Evolutionary conservation across 1,284 basidiomycete species (phyloP).

Genomic region (Pisolithus thermaeus): DNA sequence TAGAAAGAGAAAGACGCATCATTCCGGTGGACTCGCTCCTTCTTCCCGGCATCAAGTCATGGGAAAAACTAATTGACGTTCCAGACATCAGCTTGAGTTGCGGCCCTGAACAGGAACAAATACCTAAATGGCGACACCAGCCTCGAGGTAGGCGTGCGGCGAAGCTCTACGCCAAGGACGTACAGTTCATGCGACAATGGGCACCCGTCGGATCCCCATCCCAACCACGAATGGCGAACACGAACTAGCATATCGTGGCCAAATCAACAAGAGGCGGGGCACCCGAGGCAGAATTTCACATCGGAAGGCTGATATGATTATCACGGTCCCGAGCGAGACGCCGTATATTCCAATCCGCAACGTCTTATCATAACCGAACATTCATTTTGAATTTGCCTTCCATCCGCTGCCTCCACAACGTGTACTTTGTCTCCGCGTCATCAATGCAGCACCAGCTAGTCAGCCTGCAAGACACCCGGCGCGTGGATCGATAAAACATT

Average conservation of each 20-base stretch:
- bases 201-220: constrained; percentile 23
- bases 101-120: constrained; percentile 28
- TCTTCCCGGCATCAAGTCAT: constrained; percentile 7
- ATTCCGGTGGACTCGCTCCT: constrained; percentile 6
- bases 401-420: constrained; percentile 14
- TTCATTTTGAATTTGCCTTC: constrained; percentile 17
- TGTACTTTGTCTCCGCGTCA: constrained; percentile 27
- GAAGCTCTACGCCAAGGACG: constrained; percentile 25
- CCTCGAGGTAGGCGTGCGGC: constrained; percentile 33
- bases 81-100: constrained; percentile 12
- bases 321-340: constrained; percentile 22
- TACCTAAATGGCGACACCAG: constrained; percentile 29
- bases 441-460: constrained; percentile 15
- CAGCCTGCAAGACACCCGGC: constrained; percentile 2
- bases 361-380: constrained; percentile 28
- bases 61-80: constrained; percentile 5
- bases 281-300: constrained; percentile 9
- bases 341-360: constrained; percentile 15
- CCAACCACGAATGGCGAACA: constrained; percentile 17
- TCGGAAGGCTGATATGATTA: constrained; percentile 1
- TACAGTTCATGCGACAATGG: constrained; percentile 25
- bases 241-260: constrained; percentile 16
- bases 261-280: constrained; percentile 6
- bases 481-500: constrained; percentile 17
- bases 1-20: neutral